Evolutionary conservation across 2,329 filamentous ascomycete genomes (phyloP), one percentile per base, ranked within the genome.

Genomic region (Phialophora expanda): DNA sequence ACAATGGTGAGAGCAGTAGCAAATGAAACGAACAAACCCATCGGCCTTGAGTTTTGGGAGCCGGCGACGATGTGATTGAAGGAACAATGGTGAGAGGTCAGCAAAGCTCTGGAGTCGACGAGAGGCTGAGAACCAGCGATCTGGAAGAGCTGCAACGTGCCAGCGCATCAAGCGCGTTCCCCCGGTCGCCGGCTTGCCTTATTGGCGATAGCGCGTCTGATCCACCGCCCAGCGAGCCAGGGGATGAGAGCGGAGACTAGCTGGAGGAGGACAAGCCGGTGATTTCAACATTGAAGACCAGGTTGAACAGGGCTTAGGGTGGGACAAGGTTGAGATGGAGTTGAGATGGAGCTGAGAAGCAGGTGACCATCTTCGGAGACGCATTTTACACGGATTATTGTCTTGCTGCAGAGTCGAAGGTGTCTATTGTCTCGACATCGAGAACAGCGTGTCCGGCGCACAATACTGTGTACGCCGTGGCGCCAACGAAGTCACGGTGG

Each of bases 131-230:
- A 65, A 62, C 61, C 50, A 55, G 65, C 56, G 56, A 69, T 60
- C 61, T 57, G 64, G 46, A 59, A 62, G 50, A 65, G 56, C 57
- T 66, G 54, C 62, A 68, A 67, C 66, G 64, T 71, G 70, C 70
- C 70, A 71, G 56, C 70, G 68, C 70, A 71, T 70, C 70, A 70
- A 67, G 56, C 68, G 67, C 64, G 65, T 70, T 26, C 44, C 66
- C 64, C 61, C 62, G 63, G 65, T 66, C 62, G 46, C 17, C 48
- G 46, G 41, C 50, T 54, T 70, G 65, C 68, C n/a, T 50, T 50
- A 17, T 55, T n/a, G 62, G 51, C 32, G 59, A 65, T 71, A 72
- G 70, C 66, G 70, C 56, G 64, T 61, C 54, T 32, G 59, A 61
- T 61, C 50, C 34, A 22, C 30, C n/a, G 48, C n/a, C 46, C 28